Base-by-base conservation (phyloP, 1,284 basidiomycete genomes). In the Termitomyces sp. region DNA sequence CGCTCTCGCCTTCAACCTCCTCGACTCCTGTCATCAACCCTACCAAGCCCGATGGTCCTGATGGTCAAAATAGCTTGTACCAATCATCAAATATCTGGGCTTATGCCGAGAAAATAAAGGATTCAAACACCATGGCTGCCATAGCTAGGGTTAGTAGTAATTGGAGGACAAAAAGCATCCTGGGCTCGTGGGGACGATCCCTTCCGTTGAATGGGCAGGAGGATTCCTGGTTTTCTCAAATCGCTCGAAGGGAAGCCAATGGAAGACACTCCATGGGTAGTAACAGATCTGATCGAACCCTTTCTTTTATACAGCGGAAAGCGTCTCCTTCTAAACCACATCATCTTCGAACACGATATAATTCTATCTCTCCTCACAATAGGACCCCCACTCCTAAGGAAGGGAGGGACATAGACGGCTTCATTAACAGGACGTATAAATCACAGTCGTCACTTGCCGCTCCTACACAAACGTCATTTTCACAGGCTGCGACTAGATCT, bases 131-230 rank as follows among this genome's bases (percentile, higher is more conserved):
- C 4, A 76, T 82, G 34, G 88, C 88, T 5, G 76, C 77, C 1
- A 66, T 90, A 12, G 75, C 88, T 2, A 90, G 88, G 69, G 82
- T 79, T 49, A 83, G 86, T 65, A 85, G 79, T 19, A 90, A 90
- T 61, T 86, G 84, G 82, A 77, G 79, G 31, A 86, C 86, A 21
- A 83, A 76, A 61, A 82, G 83, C 9, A 62, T 78, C 30, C 54
- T 78, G 54, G 68, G 73, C 41, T 68, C 73, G 6, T 82, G 79
- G 79, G 68, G 71, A 47, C 61, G 60, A 43, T 63, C 63, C 17
- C 61, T 53, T 50, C 61, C 43, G 50, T 26, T 53, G 52, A 43
- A 48, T 33, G 52, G 26, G 55, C 39, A 38, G 12, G 41, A 44
- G 21, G 5, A 28, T 36, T 36, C 50, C 5, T 47, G 59, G 41